These are phyloP conservation scores for Fraxinus anomala DNA, from an alignment of 257 asterid genomes.

Conservation along the genomic window DNA sequence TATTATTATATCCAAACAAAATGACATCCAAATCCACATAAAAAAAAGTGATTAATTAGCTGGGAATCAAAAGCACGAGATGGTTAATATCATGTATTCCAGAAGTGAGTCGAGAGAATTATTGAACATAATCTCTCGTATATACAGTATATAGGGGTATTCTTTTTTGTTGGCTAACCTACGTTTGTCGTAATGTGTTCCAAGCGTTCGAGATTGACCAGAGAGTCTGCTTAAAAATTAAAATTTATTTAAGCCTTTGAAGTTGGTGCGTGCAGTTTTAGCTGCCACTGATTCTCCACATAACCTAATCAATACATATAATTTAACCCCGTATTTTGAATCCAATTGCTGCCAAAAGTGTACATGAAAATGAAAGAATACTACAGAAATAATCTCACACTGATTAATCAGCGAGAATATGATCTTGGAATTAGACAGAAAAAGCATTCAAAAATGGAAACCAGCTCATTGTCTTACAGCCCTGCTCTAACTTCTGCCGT, in stretches of 20 bases:
- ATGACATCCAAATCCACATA: too few species aligned
- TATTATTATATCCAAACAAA: background rate
- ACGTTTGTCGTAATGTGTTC: too few species aligned
- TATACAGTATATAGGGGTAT: background rate
- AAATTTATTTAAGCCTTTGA: background rate
- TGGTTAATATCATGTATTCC: too few species aligned
- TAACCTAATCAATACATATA: background rate
- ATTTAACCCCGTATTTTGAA: too few species aligned
- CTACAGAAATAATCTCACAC: background rate
- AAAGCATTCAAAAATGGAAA: background rate
- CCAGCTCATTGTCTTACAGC: background rate
- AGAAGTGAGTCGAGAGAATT: too few species aligned
- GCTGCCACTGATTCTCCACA: background rate
- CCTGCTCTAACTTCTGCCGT: slow-evolving; percentile 23
- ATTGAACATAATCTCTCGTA: too few species aligned
- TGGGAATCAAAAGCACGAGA: too few species aligned
- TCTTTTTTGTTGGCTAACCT: background rate
- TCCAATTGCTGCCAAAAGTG: background rate
- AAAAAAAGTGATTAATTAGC: too few species aligned
- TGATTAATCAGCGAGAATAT: background rate
- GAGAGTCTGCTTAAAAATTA: too few species aligned
- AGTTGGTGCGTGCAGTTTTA: background rate
- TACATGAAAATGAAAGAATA: background rate
- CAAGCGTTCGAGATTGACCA: too few species aligned
- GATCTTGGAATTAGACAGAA: background rate